Evolutionary conservation across 805 yeast species (phyloP).

Genomic region (Saturnispora hagleri): DNA sequence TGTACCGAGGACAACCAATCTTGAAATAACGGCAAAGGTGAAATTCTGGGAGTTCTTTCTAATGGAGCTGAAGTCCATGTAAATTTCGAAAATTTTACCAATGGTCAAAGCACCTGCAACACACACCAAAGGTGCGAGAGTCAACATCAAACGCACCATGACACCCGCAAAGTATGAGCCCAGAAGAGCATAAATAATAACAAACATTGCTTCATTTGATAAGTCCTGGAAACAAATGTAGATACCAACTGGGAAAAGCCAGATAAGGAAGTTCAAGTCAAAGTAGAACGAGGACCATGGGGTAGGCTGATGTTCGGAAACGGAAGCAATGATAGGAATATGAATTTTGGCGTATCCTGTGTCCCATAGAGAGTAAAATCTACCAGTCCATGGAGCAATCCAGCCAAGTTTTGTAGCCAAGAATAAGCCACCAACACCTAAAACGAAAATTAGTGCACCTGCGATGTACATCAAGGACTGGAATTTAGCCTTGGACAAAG

Average conservation of each 20-base stretch:
- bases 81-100: constrained; percentile 75
- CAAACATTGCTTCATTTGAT: constrained; percentile 85
- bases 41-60: constrained; percentile 15
- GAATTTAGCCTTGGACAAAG: constrained; percentile 67
- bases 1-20: constrained; percentile 51
- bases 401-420: constrained; percentile 81
- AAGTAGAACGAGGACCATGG: constrained; percentile 99
- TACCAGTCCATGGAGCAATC: constrained; percentile 99
- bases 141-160: constrained; percentile 95
- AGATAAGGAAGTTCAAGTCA: constrained; percentile 84
- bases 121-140: constrained; percentile 93
- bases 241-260: constrained; percentile 98
- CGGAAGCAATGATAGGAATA: constrained; percentile 97
- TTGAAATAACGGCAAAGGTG: constrained; percentile 39
- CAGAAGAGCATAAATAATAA: constrained; percentile 84
- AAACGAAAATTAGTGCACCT: constrained; percentile 40
- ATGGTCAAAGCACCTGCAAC: constrained; percentile 86
- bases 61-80: constrained; percentile 46
- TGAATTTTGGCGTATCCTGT: constrained; percentile 96
- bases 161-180: constrained; percentile 98
- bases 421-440: constrained; percentile 67
- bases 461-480: constrained; percentile 56
- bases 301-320: constrained; percentile 99
- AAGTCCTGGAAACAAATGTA: constrained; percentile 84
- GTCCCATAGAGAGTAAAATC: constrained; percentile 98